These are phyloP conservation scores for Apiospora kogelbergensis DNA, from an alignment of 2,329 filamentous ascomycete genomes.

Conservation along the genomic window DNA sequence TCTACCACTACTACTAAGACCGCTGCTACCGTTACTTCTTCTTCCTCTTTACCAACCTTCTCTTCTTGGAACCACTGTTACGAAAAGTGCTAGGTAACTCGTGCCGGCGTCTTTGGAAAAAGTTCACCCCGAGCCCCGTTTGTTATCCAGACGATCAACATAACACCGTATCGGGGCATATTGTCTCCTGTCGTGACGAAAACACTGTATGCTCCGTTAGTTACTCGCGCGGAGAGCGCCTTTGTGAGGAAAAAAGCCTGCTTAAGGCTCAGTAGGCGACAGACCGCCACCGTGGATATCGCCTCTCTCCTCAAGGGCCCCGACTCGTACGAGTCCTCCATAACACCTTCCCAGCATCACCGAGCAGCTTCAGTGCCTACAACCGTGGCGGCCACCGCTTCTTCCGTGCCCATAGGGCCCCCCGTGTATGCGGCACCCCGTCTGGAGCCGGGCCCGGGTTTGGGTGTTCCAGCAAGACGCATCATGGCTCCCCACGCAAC, in stretches of 20 bases:
- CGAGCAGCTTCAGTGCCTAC: constrained; percentile 37
- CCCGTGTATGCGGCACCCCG: constrained; percentile 25
- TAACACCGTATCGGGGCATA: not conserved
- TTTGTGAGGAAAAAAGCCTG: constrained; percentile 22
- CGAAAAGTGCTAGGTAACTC: not conserved
- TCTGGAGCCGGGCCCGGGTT: constrained; percentile 31
- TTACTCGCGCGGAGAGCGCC: not conserved
- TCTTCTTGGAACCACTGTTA: not conserved
- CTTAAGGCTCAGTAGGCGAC: constrained; percentile 35
- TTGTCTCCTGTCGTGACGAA: not conserved
- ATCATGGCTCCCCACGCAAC: constrained; percentile 53
- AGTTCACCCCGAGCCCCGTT: not conserved
- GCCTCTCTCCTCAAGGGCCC: constrained; percentile 78
- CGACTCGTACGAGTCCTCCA: constrained; percentile 70
- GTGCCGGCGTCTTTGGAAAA: not conserved
- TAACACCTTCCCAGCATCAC: constrained; percentile 41
- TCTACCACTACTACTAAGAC: not conserved
- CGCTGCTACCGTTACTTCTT: not conserved
- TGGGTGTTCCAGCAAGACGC: constrained; percentile 40
- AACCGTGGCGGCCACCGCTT: constrained; percentile 37
- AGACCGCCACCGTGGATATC: constrained; percentile 89
- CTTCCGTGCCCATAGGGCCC: constrained; percentile 27
- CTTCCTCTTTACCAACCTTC: not conserved
- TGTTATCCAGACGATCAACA: not conserved
- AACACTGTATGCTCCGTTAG: not conserved